Evolutionary conservation across 2,329 filamentous ascomycete species (phyloP), one percentile per base, ranked within the genome.

Genomic region (Geoglossum cookeanum): DNA sequence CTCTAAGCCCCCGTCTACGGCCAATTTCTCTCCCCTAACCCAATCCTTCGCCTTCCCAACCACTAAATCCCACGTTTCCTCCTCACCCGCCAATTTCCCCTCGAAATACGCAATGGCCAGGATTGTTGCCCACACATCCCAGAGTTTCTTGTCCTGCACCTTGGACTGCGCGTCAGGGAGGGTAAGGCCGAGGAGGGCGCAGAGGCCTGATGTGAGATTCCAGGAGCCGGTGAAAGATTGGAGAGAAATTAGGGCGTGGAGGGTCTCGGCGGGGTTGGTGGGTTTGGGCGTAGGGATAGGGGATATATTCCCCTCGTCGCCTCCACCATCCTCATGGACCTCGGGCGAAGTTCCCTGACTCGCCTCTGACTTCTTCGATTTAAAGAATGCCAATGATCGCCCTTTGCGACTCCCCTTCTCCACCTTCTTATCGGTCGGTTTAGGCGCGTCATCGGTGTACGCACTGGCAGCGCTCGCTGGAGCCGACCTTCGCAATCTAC

Each of bases 61-160:
- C 44, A 85, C 68, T 71, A 85, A 70, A 60, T 82, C 80, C 81
- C 81, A 86, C 5, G 73, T 72, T 1, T 80, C 81, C 64, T 70
- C 68, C 55, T 78, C 70, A 0, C 60, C 67, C 0, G 39, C 61
- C 58, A 78, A 62, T 57, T 70, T 73, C 45, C 55, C 65, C 63
- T 78, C 72, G 60, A 85, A 65, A 59, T 69, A 78, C 1, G 66
- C 69, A 6, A 82, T 57, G 1, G 74, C 76, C 32, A 77, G 56
- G 0, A 66, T 66, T 0, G 74, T 75, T 1, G 65, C 64, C 17
- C 68, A 58, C 0, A 58, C 59, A 22, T 61, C 59, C 33, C 30
- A 11, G 45, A 60, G 55, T 17, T 61, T 29, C 11, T 59, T n/a
- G 29, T 56, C 51, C 2, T 22, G 22, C 22, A 55, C 22, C 8